A percentile compares a stretch with the other conserved stretches of the same genome.
Conservation (phyloP, 129 eudicot species). For the Smallanthus sonchifolius region DNA sequence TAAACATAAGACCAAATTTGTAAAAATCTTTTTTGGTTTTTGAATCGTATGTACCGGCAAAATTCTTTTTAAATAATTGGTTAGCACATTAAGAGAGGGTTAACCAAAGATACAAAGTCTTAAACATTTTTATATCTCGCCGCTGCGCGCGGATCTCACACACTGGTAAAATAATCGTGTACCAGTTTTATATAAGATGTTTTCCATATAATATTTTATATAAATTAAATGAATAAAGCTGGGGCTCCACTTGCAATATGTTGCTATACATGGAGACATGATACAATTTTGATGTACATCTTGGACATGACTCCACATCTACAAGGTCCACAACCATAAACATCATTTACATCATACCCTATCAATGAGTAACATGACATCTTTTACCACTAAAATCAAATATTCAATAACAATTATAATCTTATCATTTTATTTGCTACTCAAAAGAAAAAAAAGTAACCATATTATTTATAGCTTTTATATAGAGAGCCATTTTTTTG, state of each 20-base stretch:
- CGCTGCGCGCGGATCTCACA: too few relatives aligned
- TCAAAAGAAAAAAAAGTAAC: neutral
- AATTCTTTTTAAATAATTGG: too few relatives aligned
- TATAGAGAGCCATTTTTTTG: neutral
- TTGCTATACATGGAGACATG: conserved; percentile 14
- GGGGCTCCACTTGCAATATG: conserved; percentile 12
- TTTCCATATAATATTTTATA: neutral
- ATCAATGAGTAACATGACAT: conserved; percentile 18
- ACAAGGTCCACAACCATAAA: conserved; percentile 32
- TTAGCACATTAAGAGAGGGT: too few relatives aligned
- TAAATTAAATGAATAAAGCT: neutral
- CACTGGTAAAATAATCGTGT: too few relatives aligned
- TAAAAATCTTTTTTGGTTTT: too few relatives aligned
- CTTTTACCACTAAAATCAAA: conserved; percentile 16
- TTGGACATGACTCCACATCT: conserved; percentile 23
- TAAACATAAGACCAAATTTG: too few relatives aligned
- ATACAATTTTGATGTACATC: conserved; percentile 11
- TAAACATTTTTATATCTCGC: too few relatives aligned
- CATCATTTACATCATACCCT: conserved; percentile 19
- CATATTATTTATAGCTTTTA: neutral
- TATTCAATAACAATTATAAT: neutral
- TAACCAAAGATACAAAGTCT: too few relatives aligned
- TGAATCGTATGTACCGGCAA: too few relatives aligned
- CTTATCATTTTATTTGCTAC: neutral
- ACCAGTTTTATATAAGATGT: neutral